A percentile compares a stretch with the other conserved stretches of the same genome.
These are phyloP conservation scores for Elongisporangium senticosum DNA, from an alignment of 352 stramenopile genomes.

Conservation along the genomic window DNA sequence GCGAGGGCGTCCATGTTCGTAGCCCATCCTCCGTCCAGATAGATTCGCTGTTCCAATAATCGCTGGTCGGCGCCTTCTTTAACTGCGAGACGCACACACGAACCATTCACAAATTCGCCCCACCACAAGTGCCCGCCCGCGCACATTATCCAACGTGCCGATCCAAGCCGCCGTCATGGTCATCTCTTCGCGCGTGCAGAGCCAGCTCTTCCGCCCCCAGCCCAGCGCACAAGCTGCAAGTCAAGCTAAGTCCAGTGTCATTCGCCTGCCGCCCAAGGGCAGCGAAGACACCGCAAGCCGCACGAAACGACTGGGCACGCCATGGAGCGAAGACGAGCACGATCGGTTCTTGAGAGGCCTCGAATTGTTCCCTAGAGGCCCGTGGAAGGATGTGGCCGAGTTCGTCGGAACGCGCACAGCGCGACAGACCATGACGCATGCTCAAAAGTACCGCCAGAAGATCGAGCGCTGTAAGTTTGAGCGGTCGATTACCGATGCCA, in stretches of 20 bases:
- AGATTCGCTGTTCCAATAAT: background rate
- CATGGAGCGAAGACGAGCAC: slow-evolving; percentile 7
- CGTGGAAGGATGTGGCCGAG: slow-evolving; percentile 7
- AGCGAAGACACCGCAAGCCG: background rate
- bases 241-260: background rate
- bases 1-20: background rate
- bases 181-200: background rate
- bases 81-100: background rate
- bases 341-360: slow-evolving; percentile 7
- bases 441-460: slow-evolving; percentile 55
- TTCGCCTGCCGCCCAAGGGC: background rate
- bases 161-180: background rate
- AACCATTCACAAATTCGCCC: background rate
- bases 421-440: slow-evolving; percentile 52
- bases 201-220: background rate
- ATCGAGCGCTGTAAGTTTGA: slow-evolving; percentile 10
- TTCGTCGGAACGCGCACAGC: slow-evolving; percentile 7
- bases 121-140: background rate
- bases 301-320: background rate
- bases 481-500: slow-evolving; percentile 5
- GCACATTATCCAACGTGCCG: too few species aligned
- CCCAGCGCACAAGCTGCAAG: background rate
- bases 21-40: background rate
- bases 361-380: slow-evolving; percentile 5
- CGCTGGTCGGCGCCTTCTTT: background rate